These are phyloP conservation scores for Tulasnella sp. DNA, from an alignment of 768 basidiomycete species.

Conservation along the genomic window DNA sequence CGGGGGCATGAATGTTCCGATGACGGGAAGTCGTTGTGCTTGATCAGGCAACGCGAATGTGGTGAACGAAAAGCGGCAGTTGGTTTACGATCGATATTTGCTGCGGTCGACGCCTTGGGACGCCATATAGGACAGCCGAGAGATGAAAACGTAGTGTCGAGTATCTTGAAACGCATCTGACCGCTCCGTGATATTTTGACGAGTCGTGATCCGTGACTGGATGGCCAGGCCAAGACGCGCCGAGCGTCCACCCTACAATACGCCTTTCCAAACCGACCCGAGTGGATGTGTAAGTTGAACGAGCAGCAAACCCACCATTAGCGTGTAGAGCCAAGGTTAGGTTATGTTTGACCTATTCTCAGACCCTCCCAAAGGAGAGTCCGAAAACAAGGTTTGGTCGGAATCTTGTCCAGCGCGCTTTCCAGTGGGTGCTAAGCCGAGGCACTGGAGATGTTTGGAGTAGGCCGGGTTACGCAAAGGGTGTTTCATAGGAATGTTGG, in stretches of 20 bases:
- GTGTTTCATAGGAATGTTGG: neutral
- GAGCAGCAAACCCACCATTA: neutral
- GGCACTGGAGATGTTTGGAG: neutral
- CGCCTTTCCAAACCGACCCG: neutral
- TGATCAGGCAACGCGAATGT: neutral
- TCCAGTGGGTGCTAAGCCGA: neutral
- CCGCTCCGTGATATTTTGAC: neutral
- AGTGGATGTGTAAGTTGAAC: neutral
- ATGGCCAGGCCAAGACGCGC: neutral
- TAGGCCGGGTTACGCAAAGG: neutral
- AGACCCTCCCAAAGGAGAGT: conserved; percentile 8
- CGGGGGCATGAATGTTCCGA: neutral
- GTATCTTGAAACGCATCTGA: neutral
- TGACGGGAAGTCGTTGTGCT: conserved; percentile 1
- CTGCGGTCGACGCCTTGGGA: neutral
- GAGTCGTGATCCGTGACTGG: neutral
- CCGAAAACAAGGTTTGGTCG: conserved; percentile 9
- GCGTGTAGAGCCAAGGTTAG: conserved; percentile 11
- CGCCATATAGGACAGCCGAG: neutral
- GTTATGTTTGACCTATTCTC: neutral
- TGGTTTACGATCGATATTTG: neutral
- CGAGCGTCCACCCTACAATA: neutral
- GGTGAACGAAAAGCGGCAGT: neutral
- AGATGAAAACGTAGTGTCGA: neutral
- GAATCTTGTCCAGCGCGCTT: conserved; percentile 1